These are phyloP conservation scores for Rhododendron williamsianum DNA, from an alignment of 148 eudicot genomes.

Conservation along the genomic window DNA sequence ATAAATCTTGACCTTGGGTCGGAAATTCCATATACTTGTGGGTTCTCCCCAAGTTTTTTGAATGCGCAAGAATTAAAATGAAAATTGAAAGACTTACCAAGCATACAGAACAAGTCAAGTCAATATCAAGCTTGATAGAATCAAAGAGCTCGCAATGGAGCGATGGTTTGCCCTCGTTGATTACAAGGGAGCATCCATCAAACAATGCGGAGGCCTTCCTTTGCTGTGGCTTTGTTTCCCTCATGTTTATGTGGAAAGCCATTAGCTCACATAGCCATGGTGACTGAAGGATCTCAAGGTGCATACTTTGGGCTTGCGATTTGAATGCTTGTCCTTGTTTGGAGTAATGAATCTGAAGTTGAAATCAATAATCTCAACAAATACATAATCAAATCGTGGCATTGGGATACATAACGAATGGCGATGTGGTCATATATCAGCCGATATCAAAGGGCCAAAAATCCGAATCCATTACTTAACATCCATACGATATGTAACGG, in stretches of 20 bases:
- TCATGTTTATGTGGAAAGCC: constrained; percentile 80
- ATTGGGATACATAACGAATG: not conserved
- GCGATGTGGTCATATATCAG: not conserved
- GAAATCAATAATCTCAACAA: not conserved
- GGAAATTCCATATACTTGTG: not conserved
- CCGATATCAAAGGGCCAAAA: not conserved
- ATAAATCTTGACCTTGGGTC: not conserved
- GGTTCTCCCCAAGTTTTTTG: not conserved
- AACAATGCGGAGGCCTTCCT: constrained; percentile 38
- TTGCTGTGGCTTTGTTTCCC: constrained; percentile 40
- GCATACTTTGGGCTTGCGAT: constrained; percentile 83
- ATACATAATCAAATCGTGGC: not conserved
- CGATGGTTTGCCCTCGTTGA: constrained; percentile 36
- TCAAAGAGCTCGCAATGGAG: constrained; percentile 78
- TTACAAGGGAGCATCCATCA: constrained; percentile 57
- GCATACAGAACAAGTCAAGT: constrained; percentile 90
- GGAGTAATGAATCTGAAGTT: constrained; percentile 69
- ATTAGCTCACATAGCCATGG: constrained; percentile 97
- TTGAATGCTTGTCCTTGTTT: constrained; percentile 91
- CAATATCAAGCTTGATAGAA: constrained; percentile 75
- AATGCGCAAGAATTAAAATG: not conserved
- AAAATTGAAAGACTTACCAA: constrained; percentile 47
- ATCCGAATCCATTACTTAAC: not conserved
- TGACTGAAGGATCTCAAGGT: constrained; percentile 88
- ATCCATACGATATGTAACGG: not conserved